Evolutionary conservation across 164 flowering plant genomes (phyloP).

Genomic region (Umbilicus rupestris): DNA sequence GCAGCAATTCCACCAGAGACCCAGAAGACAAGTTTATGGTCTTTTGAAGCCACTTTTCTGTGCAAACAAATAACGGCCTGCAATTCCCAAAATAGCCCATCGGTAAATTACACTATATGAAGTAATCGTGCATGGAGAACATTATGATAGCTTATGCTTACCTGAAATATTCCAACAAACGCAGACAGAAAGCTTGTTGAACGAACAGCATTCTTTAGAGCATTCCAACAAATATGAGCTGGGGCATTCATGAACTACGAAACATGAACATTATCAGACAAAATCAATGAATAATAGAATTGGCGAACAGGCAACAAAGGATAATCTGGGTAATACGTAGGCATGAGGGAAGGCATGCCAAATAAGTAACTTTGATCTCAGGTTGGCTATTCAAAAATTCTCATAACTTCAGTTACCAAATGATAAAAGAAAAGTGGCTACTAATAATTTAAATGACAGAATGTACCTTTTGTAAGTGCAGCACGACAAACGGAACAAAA

Average conservation of each 20-base stretch:
- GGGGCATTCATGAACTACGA: conserved; percentile 84
- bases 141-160: conserved; percentile 14
- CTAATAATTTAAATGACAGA: not conserved
- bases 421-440: not conserved
- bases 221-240: conserved; percentile 62
- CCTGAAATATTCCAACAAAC: conserved; percentile 97
- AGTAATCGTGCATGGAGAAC: not conserved
- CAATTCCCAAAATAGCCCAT: conserved; percentile 13
- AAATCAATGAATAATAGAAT: not conserved
- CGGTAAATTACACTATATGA: not conserved
- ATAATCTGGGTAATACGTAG: not conserved
- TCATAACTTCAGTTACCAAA: not conserved
- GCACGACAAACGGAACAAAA: conserved; percentile 90
- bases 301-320: not conserved
- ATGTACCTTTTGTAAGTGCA: conserved; percentile 78
- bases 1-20: conserved; percentile 76
- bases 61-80: conserved; percentile 88
- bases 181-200: conserved; percentile 88
- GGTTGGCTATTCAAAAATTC: not conserved
- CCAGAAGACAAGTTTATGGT: conserved; percentile 94
- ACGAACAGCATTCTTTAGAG: conserved; percentile 75
- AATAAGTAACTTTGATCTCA: not conserved
- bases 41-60: conserved; percentile 73
- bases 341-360: not conserved
- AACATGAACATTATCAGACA: conserved; percentile 1